Base-by-base conservation (phyloP, 768 basidiomycete species). In the Floccularia luteovirens region DNA sequence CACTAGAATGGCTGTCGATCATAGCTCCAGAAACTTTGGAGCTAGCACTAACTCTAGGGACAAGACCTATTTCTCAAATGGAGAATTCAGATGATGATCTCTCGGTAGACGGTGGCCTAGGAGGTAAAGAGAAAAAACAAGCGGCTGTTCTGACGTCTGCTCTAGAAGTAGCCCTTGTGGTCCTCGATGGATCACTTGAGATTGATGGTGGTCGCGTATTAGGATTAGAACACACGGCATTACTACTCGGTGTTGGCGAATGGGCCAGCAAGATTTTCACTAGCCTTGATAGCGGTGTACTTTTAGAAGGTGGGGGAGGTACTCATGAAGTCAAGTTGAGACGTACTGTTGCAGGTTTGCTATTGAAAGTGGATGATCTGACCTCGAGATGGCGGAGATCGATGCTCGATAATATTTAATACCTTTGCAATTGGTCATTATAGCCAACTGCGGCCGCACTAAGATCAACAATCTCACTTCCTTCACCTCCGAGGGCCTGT, bases 11-110 rank as follows among this genome's bases (percentile, higher is more conserved):
- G 81, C 63, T 91, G 31, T 70, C 79, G 5, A 68, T 94, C 7
- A 64, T 96, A 36, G 87, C 81, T 2, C 91, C 92, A 0, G 82
- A 88, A 47, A 67, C 82, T 3, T 59, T 98, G 38, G 90, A 94
- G 52, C 68, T 98, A 16, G 90, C 90, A 1, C 61, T 92, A 17
- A 81, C 84, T 0, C 49, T 94, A 22, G 90, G 90, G 0, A 79
- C 80, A 4, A 67, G 72, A 34, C 79, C 80, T 5, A 58, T 82
- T 21, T 74, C 79, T 13, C 58, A 51, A 44, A 54, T 63, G 5
- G 64, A 67, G 27, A 45, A 41, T n/a, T 59, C 62, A 3, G 58
- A 60, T 7, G 64, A 64, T 25, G 46, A 47, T 22, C 63, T 60
- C 1, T 58, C 61, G 30, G 51, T 63, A 16, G 46, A 51, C 20